Percentiles rank a stretch among this genome's conserved stretches.
Conservation (phyloP, 768 basidiomycete species). For the Amanita inopinata region DNA sequence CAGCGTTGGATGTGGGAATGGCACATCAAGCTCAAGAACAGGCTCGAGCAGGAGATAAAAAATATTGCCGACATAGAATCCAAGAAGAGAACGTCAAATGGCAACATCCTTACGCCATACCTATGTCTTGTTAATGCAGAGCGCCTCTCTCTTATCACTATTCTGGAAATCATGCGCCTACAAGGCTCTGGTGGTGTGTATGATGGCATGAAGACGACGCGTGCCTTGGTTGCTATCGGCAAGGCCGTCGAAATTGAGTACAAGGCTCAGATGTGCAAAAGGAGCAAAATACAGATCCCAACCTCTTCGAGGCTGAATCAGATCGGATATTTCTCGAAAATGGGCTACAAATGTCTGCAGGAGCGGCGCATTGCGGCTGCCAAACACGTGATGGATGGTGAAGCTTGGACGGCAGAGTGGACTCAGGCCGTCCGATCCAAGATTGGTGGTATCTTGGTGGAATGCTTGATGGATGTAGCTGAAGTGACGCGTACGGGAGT, state of each 20-base stretch:
- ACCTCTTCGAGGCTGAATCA: slow-evolving; percentile 18
- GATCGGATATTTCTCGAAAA: slow-evolving; percentile 42
- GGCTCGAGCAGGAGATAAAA: slow-evolving; percentile 42
- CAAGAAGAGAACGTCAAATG: slow-evolving; percentile 3
- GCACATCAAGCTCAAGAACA: slow-evolving; percentile 50
- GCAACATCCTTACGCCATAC: slow-evolving; percentile 48
- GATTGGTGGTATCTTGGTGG: slow-evolving; percentile 76
- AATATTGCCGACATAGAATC: slow-evolving; percentile 31
- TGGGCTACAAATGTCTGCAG: slow-evolving; percentile 52
- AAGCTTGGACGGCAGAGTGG: slow-evolving; percentile 78
- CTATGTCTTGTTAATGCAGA: slow-evolving; percentile 65
- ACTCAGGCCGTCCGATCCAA: slow-evolving; percentile 65
- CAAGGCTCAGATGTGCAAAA: slow-evolving; percentile 71
- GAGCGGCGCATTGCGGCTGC: slow-evolving; percentile 58
- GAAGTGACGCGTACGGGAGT: slow-evolving; percentile 53
- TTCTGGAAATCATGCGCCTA: slow-evolving; percentile 81
- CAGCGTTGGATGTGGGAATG: slow-evolving; percentile 83
- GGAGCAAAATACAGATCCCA: slow-evolving; percentile 46
- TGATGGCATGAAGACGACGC: slow-evolving; percentile 83
- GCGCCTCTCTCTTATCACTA: slow-evolving; percentile 79
- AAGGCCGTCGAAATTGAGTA: slow-evolving; percentile 86
- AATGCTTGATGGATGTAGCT: slow-evolving; percentile 78
- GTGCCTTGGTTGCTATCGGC: slow-evolving; percentile 73
- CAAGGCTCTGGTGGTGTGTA: slow-evolving; percentile 67
- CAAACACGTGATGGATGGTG: slow-evolving; percentile 52